Base-by-base conservation (phyloP, 805 yeast genomes). In the Kuraishia ogatae region DNA sequence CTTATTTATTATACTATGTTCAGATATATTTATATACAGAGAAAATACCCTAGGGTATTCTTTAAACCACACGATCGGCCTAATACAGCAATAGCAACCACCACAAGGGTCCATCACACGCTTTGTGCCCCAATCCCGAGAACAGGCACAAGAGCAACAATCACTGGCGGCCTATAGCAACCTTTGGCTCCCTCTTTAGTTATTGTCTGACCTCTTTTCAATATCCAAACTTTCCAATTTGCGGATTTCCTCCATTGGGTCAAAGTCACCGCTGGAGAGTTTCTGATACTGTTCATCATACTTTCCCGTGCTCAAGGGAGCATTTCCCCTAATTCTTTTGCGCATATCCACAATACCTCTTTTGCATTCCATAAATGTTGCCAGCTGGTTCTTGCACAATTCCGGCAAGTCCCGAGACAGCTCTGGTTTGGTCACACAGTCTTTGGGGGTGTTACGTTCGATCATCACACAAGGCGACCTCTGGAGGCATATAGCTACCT, bases 391-490 rank as follows among this genome's bases (percentile, higher is more conserved):
- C 53, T 83, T 78, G 64, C 99, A 93, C 48, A 90, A 78, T 65
- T 89, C 96, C 1, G 99, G 99, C 24, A 93, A 71, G 50, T 89
- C 87, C 55, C 78, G 77, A 50, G 84, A 76, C 39, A 93, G 77
- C 58, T 85, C 85, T 1, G 96, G 96, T 59, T 92, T 77, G 46
- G 87, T 86, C 21, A 92, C 70, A 66, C 99, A 93, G 56, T 90
- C 85, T 58, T 89, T 85, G 2, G 98, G 98, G 1, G 89, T 89
- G 70, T 94, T 79, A 60, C 99, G 78, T 58, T 94, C 89, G 22
- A 93, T 79, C 73, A 93, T 77, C 53, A 93, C 99, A 70, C 99
- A 93, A 17, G 98, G 98, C 4, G 97, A 91, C 65, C 97, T 81
- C 69, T 93, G 99, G 52, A 93, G 78, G 68, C 99, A 93, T 21